Evolutionary conservation across 108 stramenopile genomes (phyloP), one percentile per base, ranked within the genome.

Genomic region (Seminavis robusta): DNA sequence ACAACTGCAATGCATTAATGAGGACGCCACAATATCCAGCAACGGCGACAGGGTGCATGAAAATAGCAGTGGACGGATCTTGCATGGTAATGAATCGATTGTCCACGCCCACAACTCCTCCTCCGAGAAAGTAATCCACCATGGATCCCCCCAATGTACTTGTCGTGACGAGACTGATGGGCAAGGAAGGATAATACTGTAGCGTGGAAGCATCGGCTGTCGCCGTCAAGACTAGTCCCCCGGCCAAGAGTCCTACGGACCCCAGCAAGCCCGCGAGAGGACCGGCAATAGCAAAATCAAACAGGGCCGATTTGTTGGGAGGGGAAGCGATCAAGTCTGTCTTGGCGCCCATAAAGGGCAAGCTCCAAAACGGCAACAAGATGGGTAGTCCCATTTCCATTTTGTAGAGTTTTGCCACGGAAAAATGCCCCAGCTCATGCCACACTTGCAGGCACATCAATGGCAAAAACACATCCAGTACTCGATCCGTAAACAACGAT

Each of bases 1-100:
- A 47, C 25, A 81, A 34, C 23, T 83, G 85, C 5, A 92, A 50
- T 0, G 87, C 74, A 56, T 84, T 78, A 13, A 81, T 85, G 13
- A 92, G 51, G 7, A 84, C 51, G 13, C 87, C 87, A 13, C 74
- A 43, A 48, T 73, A 86, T 34, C 91, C 91, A 23, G 74, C 83
- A 56, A 92, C 77, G 11, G 87, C 87, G 26, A 84, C 61, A 2
- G 91, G 91, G 44, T 92, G 91, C 45, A 92, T 52, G 21, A 77
- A 66, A 31, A 92, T 55, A 17, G 59, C 56, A 3, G 79, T 72
- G 9, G 44, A 50, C 8, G 77, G 61, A 29, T 76, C 83, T 58
- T 86, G 87, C 29, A 61, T 59, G 16, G 76, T 56, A 11, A 85
- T 45, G 30, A 77, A 55, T 2, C 79, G 77, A 56, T 58, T 46